Base-by-base conservation (phyloP, 331 rosid genomes). In the Quercus lobata region DNA sequence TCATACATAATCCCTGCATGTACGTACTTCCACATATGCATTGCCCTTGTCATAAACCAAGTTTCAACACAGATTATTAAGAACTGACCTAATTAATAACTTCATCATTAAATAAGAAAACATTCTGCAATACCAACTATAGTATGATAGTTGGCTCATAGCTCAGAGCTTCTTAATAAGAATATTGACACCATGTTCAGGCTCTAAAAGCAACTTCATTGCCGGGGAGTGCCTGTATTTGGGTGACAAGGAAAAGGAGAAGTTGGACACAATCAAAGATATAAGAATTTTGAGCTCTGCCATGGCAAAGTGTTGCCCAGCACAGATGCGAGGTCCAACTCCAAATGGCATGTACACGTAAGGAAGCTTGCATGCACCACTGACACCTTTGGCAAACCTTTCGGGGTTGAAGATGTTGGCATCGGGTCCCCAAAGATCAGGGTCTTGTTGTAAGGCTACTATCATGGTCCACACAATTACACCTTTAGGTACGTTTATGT, bases 231-330 rank as follows among this genome's bases (percentile, higher is more conserved):
- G 83, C 55, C 37, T 32, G 19, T 79, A 79, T 4, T 22, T 35
- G 6, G 82, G 82, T 12, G 82, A 71, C 57, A 78, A 10, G 17
- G 82, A 69, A 44, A 78, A 71, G 5, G 82, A 57, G 57, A 78
- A 78, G 14, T 72, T 79, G 44, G 78, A 25, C 32, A 62, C 19
- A 1, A 79, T 5, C 15, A 61, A 19, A 53, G 77, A 8, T 1
- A 79, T 16, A 19, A 72, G 66, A 49, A 72, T 60, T 24, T 30
- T 61, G 19, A 79, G 71, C 57, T 62, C 83, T 4, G 56, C 71
- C 77, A 79, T 32, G 56, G 78, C 78, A 15, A 79, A 60, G 62
- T 72, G 17, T 16, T 17, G 71, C 16, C 78, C 75, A 3, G 3
- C 3, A 71, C 75, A 71, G 18, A 37, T 71, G 22, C 75, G 35